phyloP scores from a whole-genome alignment of 2,329 filamentous ascomycete genomes.

The Aspergillus latus region DNA sequence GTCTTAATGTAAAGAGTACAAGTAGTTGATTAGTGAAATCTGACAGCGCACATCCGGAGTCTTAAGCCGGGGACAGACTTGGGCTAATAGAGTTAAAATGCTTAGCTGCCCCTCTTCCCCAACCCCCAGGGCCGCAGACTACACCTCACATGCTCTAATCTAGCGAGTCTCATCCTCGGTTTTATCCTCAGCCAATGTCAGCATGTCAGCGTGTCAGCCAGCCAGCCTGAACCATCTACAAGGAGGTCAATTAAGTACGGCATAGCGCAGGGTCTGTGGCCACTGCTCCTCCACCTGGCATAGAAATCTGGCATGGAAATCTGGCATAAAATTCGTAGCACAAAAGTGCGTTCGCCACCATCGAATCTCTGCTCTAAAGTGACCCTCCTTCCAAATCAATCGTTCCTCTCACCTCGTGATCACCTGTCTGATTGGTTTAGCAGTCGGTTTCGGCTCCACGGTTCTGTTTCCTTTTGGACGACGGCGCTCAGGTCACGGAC shows the following conservation, averaged over 20 bases:
- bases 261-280: too few species aligned
- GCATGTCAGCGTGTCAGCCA: too few species aligned
- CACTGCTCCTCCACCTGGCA: too few species aligned
- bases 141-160: neutral
- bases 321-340: neutral
- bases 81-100: neutral
- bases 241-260: too few species aligned
- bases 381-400: neutral
- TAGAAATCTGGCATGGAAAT: too few species aligned
- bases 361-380: neutral
- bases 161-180: neutral
- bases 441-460: neutral
- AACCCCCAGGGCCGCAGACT: neutral
- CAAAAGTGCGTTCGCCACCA: neutral
- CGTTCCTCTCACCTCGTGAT: neutral
- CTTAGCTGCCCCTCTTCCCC: neutral
- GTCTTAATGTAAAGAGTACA: neutral
- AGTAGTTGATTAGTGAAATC: neutral
- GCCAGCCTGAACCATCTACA: too few species aligned
- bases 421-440: neutral
- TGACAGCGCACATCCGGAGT: neutral
- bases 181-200: neutral
- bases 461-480: neutral
- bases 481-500: neutral
- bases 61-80: neutral